Evolutionary conservation across 2,329 filamentous ascomycete genomes (phyloP).

Genomic region (Coniochaeta ligniaria): DNA sequence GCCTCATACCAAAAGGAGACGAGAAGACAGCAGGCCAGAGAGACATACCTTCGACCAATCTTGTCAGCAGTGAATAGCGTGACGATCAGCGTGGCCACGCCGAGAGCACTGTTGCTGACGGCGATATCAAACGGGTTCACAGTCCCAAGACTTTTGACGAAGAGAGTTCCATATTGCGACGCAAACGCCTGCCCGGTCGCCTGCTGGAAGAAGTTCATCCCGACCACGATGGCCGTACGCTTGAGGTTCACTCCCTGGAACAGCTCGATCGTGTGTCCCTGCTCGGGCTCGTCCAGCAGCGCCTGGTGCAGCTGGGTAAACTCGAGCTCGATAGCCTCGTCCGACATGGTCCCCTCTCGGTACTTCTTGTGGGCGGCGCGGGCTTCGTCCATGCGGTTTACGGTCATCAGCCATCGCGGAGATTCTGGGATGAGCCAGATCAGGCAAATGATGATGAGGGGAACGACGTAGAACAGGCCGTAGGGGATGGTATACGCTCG

Average conservation of each 20-base stretch:
- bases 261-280: slow-evolving; percentile 5
- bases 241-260: slow-evolving; percentile 14
- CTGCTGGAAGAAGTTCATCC: slow-evolving; percentile 23
- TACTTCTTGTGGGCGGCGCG: slow-evolving; percentile 8
- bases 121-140: slow-evolving; percentile 20
- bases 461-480: slow-evolving; percentile 25
- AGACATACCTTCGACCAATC: slow-evolving; percentile 4
- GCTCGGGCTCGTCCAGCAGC: slow-evolving; percentile 4
- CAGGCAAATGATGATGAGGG: slow-evolving; percentile 16
- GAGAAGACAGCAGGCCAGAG: not conserved
- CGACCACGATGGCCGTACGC: slow-evolving; percentile 16
- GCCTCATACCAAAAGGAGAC: not conserved
- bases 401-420: slow-evolving; percentile 15
- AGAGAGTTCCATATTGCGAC: slow-evolving; percentile 22
- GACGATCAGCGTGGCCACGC: slow-evolving; percentile 1
- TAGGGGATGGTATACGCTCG: slow-evolving; percentile 25
- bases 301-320: slow-evolving; percentile 2
- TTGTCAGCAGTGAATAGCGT: slow-evolving; percentile 4
- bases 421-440: slow-evolving; percentile 22
- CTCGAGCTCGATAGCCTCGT: slow-evolving; percentile 4
- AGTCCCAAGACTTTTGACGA: slow-evolving; percentile 18
- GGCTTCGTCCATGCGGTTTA: slow-evolving; percentile 13
- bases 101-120: slow-evolving; percentile 4
- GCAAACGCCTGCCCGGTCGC: slow-evolving; percentile 20
- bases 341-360: slow-evolving; percentile 4